Conservation (phyloP, 768 basidiomycete species). For the Crassisporium funariophilum region DNA sequence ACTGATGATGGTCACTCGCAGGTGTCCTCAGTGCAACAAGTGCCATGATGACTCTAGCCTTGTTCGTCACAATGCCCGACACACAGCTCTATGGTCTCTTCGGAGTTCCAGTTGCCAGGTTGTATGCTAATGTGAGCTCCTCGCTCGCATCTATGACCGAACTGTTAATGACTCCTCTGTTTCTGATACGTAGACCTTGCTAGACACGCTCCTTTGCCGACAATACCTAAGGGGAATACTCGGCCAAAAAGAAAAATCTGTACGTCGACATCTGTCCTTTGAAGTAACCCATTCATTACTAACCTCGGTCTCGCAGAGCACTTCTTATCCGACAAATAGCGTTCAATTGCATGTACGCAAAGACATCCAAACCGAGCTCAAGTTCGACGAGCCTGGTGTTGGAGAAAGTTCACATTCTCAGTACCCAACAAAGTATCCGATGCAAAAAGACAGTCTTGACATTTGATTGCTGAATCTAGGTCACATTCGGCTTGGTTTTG, state of each 20-base stretch:
- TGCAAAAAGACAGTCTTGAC: too few relatives aligned
- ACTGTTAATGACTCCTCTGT: neutral
- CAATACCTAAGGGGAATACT: slow-evolving; percentile 2
- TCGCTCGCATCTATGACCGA: neutral
- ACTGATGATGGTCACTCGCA: too few relatives aligned
- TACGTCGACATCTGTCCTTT: neutral
- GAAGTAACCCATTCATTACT: too few relatives aligned
- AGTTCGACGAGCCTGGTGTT: neutral
- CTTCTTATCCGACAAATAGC: neutral
- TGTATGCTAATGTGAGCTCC: slow-evolving; percentile 45
- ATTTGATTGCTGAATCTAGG: too few relatives aligned
- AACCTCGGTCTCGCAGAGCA: too few relatives aligned
- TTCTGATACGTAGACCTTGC: slow-evolving; percentile 41
- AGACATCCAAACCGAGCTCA: neutral
- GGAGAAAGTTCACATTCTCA: too few relatives aligned
- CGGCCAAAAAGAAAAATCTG: neutral
- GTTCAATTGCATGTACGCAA: neutral
- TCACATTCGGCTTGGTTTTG: too few relatives aligned
- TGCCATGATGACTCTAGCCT: slow-evolving; percentile 45
- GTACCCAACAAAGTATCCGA: too few relatives aligned
- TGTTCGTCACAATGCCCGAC: slow-evolving; percentile 29
- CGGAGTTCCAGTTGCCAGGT: slow-evolving; percentile 25
- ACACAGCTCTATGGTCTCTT: slow-evolving; percentile 28
- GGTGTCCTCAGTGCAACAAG: too few relatives aligned
- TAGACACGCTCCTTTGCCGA: slow-evolving; percentile 36